phyloP scores from a whole-genome alignment of 768 basidiomycete species.

The Gelatoporia subvermispora region DNA sequence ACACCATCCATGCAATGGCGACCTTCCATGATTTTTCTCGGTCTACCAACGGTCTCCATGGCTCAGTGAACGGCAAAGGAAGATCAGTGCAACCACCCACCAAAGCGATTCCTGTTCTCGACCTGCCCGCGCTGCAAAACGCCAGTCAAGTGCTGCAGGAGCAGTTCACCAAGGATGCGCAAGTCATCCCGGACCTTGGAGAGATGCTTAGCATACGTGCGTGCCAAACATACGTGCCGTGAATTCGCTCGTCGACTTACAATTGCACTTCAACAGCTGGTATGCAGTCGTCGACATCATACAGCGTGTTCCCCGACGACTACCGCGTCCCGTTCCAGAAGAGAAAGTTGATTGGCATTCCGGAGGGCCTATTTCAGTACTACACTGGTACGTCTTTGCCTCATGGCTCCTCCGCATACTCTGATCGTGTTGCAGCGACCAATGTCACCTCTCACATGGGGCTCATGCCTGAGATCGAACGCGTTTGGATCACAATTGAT shows the following conservation, averaged over 20 bases:
- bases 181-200: conserved; percentile 69
- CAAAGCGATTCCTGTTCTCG: conserved; percentile 34
- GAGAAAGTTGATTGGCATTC: conserved; percentile 68
- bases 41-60: conserved; percentile 6
- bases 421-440: conserved; percentile 39
- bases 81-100: conserved; percentile 13
- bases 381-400: conserved; percentile 54
- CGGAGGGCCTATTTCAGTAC: conserved; percentile 72
- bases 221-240: conserved; percentile 17
- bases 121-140: conserved; percentile 57
- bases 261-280: conserved; percentile 38
- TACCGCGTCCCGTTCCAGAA: conserved; percentile 78
- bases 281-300: conserved; percentile 66
- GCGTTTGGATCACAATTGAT: conserved; percentile 94
- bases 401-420: conserved; percentile 8
- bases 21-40: conserved; percentile 2
- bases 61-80: conserved; percentile 10
- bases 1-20: neutral
- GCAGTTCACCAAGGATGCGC: conserved; percentile 65
- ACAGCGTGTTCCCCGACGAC: conserved; percentile 75
- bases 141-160: conserved; percentile 67
- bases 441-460: conserved; percentile 82
- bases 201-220: conserved; percentile 61
- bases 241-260: neutral
- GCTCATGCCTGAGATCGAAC: conserved; percentile 86